Evolutionary conservation across 2,329 filamentous ascomycete species (phyloP), one percentile per base, ranked within the genome.

Genomic region (Hypoxylon sp.): DNA sequence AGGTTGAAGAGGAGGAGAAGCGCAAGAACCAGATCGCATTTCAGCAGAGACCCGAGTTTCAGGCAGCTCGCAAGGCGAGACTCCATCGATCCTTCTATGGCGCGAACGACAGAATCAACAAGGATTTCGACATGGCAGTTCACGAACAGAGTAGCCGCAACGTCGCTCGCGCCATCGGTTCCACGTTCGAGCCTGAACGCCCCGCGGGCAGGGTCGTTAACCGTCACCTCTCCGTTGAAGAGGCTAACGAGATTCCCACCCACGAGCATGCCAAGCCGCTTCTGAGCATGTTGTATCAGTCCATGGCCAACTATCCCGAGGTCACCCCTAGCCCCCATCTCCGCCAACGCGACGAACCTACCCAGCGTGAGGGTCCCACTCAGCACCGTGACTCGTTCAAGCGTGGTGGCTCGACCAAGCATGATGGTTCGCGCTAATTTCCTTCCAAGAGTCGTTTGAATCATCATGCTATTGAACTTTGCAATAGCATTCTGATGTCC

Each of bases 251-350:
- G 5, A 80, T 80, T 67, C 74, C 80, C 3, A 75, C 76, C 2
- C 68, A 76, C 1, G 80, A 84, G 52, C 80, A 84, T 57, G 77
- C 79, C 10, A 73, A 76, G 11, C 82, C 83, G 1, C 75, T 86
- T 10, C 58, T 87, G 9, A 80, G 78, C 52, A 80, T 84, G 79
- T 75, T 77, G 2, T 79, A 82, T 21, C 73, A 74, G 56, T 68
- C 72, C 17, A 34, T 78, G n/a, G 61, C 59, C n/a, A 68, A 65
- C 52, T 62, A 62, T 10, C 70, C 72, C 1, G 69, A 67, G 11
- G 55, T 75, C 36, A 64, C 61, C 6, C 50, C 50, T 3, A 13
- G 23, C 53, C 25, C 38, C 2, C 13, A 28, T 34, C 53, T 46
- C 14, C 53, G 48, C 46, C 63, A 10, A 67, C 53, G 13, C 11